phyloP scores from a whole-genome alignment of 805 yeast species.

The Teunomyces cretensis region DNA sequence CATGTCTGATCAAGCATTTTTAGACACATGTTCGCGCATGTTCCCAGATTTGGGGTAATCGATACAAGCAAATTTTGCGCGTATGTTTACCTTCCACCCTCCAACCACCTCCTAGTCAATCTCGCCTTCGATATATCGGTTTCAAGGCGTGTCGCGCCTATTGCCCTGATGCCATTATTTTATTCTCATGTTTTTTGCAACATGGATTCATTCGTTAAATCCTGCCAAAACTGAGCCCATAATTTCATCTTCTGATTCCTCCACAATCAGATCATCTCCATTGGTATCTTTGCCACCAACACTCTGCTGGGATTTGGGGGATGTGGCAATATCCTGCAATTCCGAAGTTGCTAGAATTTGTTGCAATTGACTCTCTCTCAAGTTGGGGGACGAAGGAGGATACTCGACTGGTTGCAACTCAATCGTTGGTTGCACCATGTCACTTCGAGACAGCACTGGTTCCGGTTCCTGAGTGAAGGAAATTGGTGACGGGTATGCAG shows the following conservation, averaged over 20 bases:
- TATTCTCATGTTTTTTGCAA: not conserved
- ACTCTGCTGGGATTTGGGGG: not conserved
- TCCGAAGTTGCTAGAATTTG: not conserved
- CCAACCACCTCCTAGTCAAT: too few relatives aligned
- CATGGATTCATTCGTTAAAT: not conserved
- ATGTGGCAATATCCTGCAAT: not conserved
- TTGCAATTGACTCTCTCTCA: slow-evolving; percentile 10
- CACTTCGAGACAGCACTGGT: not conserved
- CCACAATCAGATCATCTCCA: slow-evolving; percentile 22
- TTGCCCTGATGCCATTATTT: too few relatives aligned
- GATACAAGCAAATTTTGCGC: too few relatives aligned
- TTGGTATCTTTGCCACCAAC: too few relatives aligned
- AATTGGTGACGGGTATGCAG: not conserved
- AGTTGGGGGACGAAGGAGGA: slow-evolving; percentile 17
- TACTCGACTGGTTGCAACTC: not conserved
- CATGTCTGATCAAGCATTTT: too few relatives aligned
- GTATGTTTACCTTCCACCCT: too few relatives aligned
- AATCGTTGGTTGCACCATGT: not conserved
- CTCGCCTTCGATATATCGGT: too few relatives aligned
- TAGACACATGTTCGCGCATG: too few relatives aligned
- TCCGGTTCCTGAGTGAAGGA: not conserved
- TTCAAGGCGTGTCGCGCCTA: too few relatives aligned
- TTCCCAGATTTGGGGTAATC: too few relatives aligned
- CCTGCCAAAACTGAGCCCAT: slow-evolving; percentile 15
- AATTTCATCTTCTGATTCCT: slow-evolving; percentile 34